phyloP scores from a whole-genome alignment of 441 rosid genomes.

The Aquilaria agallochum region DNA sequence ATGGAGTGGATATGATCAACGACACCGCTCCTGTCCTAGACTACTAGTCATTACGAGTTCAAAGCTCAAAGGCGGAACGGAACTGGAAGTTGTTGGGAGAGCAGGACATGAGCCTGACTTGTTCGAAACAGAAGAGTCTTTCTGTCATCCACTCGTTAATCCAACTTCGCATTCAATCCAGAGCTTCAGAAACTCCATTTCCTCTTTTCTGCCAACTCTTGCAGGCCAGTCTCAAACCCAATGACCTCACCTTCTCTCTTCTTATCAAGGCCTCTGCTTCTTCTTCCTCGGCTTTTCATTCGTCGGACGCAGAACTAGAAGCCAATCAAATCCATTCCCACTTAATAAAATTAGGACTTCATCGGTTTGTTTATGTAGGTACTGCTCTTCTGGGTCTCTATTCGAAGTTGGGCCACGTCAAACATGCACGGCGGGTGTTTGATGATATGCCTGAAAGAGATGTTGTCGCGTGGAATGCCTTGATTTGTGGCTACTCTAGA shows the following conservation, averaged over 20 bases:
- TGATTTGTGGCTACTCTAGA: conserved; percentile 70
- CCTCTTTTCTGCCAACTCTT: conserved; percentile 49
- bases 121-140: conserved; percentile 13
- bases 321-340: conserved; percentile 48
- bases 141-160: conserved; percentile 43
- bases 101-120: too few species aligned
- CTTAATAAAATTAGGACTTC: conserved; percentile 48
- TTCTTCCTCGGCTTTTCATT: conserved; percentile 18
- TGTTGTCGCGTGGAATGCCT: conserved; percentile 73
- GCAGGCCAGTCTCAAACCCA: conserved; percentile 42
- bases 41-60: too few species aligned
- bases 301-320: conserved; percentile 19
- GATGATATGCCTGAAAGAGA: conserved; percentile 70
- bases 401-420: conserved; percentile 38
- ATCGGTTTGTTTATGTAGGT: conserved; percentile 43
- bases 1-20: too few species aligned
- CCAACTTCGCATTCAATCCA: conserved; percentile 33
- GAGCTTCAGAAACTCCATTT: conserved; percentile 30
- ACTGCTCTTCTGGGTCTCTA: conserved; percentile 50
- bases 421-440: conserved; percentile 43
- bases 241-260: conserved; percentile 53
- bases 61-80: too few species aligned
- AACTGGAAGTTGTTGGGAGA: too few species aligned
- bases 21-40: too few species aligned
- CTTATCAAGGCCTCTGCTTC: conserved; percentile 42